Evolutionary conservation across 352 stramenopile species (phyloP).

Genomic region (Blastocystis sp.): DNA sequence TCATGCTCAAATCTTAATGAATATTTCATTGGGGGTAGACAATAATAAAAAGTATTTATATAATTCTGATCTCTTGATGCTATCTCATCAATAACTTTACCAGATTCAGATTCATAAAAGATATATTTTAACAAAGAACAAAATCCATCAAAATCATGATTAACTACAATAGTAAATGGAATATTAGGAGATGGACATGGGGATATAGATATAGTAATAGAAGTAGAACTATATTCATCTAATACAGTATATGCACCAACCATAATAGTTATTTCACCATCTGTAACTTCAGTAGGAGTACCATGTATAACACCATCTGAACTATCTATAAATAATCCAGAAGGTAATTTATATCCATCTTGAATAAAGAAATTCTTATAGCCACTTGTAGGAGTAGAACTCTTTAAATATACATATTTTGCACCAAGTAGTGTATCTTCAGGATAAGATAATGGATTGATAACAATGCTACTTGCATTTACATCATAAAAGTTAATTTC

Average conservation of each 20-base stretch:
- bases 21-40: too few relatives aligned
- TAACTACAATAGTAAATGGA: conserved; percentile 1
- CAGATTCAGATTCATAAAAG: too few relatives aligned
- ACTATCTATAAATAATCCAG: conserved; percentile 8
- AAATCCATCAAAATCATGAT: too few relatives aligned
- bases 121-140: too few relatives aligned
- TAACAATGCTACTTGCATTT: not conserved
- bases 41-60: too few relatives aligned
- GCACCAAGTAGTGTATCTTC: not conserved
- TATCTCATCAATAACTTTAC: too few relatives aligned
- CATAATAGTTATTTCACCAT: not conserved
- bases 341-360: not conserved
- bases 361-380: too few relatives aligned
- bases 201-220: conserved; percentile 4
- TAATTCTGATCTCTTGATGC: too few relatives aligned
- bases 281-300: conserved; percentile 1
- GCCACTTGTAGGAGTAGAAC: not conserved
- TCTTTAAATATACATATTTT: not conserved
- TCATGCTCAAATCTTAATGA: too few relatives aligned
- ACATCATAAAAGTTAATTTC: conserved; percentile 25
- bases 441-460: not conserved
- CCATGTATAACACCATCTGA: conserved; percentile 14
- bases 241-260: conserved; percentile 5
- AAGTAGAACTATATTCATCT: not conserved
- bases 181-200: not conserved